Percentiles rank a stretch among this genome's conserved stretches.
Conservation (phyloP, 1,284 basidiomycete species). For the Puccinia polysora region DNA sequence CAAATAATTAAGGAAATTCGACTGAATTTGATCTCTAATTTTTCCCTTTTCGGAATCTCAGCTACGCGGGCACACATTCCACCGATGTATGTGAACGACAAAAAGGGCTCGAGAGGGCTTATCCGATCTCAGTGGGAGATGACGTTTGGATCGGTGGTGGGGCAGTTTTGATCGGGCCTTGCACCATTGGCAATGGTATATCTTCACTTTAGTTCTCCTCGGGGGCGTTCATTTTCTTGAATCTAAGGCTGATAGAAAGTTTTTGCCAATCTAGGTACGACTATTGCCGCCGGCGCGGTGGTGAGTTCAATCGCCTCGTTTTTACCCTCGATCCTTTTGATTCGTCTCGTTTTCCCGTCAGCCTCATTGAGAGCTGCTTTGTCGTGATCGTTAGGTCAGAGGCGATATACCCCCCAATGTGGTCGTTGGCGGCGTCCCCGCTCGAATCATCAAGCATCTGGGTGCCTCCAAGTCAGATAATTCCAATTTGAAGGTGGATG, state of each 20-base stretch:
- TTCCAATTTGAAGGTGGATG: background rate
- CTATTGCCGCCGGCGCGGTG: slow-evolving; percentile 31
- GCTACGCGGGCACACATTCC: slow-evolving; percentile 46
- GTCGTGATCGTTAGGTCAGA: slow-evolving; percentile 32
- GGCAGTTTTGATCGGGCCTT: slow-evolving; percentile 45
- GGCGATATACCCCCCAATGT: slow-evolving; percentile 45
- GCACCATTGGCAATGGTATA: slow-evolving; percentile 34
- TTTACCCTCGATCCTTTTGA: background rate
- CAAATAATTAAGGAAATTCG: background rate
- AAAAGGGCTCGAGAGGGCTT: slow-evolving; percentile 48
- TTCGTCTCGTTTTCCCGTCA: background rate
- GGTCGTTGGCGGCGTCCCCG: slow-evolving; percentile 44
- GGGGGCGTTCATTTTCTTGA: no score
- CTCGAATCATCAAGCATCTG: slow-evolving; percentile 44
- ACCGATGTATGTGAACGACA: slow-evolving; percentile 45
- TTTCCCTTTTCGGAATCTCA: slow-evolving; percentile 10
- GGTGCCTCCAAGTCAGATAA: slow-evolving; percentile 3
- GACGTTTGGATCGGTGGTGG: slow-evolving; percentile 48
- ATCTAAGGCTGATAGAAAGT: no score
- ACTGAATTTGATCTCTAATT: background rate
- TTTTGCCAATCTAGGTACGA: slow-evolving; percentile 5
- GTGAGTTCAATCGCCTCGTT: slow-evolving; percentile 11
- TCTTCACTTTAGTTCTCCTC: background rate
- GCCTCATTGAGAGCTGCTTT: background rate
- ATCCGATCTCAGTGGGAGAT: slow-evolving; percentile 48